These are phyloP conservation scores for Mortierella sp. DNA, from an alignment of 371 early-diverging fungal species.

Conservation along the genomic window DNA sequence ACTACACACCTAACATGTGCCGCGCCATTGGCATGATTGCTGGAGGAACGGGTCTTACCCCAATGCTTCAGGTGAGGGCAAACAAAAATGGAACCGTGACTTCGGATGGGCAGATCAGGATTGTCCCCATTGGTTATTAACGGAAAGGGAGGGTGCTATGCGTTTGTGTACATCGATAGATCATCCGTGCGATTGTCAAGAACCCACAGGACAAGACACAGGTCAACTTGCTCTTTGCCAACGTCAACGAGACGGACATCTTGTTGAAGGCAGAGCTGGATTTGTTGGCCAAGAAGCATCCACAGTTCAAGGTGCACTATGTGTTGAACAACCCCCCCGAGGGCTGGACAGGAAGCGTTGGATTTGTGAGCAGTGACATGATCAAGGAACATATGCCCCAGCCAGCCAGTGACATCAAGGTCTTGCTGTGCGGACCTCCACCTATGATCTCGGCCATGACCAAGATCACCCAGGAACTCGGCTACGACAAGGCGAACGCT, in stretches of 20 bases:
- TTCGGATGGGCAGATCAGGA: too few species aligned
- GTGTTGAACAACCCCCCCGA: conserved; percentile 87
- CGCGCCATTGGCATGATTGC: conserved; percentile 92
- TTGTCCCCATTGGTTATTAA: too few species aligned
- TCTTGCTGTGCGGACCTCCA: conserved; percentile 95
- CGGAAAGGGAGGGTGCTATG: too few species aligned
- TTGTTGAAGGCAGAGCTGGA: conserved; percentile 88
- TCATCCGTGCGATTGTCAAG: conserved; percentile 83
- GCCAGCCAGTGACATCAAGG: conserved; percentile 84
- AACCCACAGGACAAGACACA: conserved; percentile 89
- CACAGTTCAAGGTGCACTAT: conserved; percentile 86
- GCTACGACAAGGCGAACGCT: conserved; percentile 80
- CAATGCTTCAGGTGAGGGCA: conserved; percentile 95
- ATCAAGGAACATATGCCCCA: conserved; percentile 80
- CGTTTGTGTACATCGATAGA: conserved; percentile 47
- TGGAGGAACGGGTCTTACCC: conserved; percentile 95
- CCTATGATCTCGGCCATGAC: conserved; percentile 94
- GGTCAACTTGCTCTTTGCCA: conserved; percentile 90
- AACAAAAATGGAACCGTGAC: conserved; percentile 41
- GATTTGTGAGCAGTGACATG: conserved; percentile 88
- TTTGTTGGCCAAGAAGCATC: conserved; percentile 76
- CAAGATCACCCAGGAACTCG: conserved; percentile 71
- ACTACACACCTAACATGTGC: conserved; percentile 85
- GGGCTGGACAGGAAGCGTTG: conserved; percentile 87
- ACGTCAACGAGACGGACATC: conserved; percentile 91